Evolutionary conservation across 345 rosid species (phyloP).

Genomic region (Arabis alpina): DNA sequence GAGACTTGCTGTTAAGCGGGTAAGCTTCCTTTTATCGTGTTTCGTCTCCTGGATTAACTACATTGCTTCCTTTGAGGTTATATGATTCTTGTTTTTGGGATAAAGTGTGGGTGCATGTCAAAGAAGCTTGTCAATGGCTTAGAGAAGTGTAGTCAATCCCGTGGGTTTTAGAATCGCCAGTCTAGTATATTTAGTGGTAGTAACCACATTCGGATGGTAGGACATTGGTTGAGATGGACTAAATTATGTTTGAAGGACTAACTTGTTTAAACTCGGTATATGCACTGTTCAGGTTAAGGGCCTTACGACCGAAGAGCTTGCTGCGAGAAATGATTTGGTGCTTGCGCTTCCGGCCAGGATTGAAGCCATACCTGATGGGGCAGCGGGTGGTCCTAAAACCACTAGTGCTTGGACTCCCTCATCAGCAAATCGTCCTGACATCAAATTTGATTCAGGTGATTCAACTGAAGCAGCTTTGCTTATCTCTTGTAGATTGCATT

Average conservation of each 20-base stretch:
- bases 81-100: conserved; percentile 3
- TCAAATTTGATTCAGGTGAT: conserved; percentile 95
- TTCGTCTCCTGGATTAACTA: conserved; percentile 8
- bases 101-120: neutral
- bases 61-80: conserved; percentile 14
- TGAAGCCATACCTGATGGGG: conserved; percentile 91
- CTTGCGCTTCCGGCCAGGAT: conserved; percentile 94
- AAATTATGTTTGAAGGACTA: neutral
- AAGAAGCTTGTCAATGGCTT: neutral
- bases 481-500: conserved; percentile 8
- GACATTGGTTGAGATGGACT: conserved; percentile 15
- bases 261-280: conserved; percentile 5
- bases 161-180: neutral
- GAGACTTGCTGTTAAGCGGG: conserved; percentile 93
- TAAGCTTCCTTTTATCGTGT: conserved; percentile 35
- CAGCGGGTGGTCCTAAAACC: conserved; percentile 79
- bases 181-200: neutral
- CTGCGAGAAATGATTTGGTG: conserved; percentile 88
- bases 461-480: conserved; percentile 26
- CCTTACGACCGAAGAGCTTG: conserved; percentile 81
- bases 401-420: conserved; percentile 76
- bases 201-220: conserved; percentile 17
- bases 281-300: conserved; percentile 73
- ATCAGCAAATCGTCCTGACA: conserved; percentile 76
- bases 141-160: neutral